A percentile compares a stretch with the other conserved stretches of the same genome.
phyloP scores from a whole-genome alignment of 1,139 yeast species.

The Lizanozyma gosingica region DNA sequence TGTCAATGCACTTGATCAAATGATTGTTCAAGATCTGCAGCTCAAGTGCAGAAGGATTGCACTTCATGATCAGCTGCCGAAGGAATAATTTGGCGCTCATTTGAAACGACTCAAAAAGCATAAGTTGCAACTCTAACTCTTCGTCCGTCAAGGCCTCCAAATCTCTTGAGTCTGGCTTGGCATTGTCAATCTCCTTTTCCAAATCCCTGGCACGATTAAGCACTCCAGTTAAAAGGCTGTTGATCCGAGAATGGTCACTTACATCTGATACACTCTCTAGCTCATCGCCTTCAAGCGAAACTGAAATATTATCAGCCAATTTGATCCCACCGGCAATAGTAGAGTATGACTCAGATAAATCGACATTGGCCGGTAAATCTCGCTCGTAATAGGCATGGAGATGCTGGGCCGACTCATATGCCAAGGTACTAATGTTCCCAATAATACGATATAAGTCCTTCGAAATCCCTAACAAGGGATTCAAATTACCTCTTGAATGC shows the following conservation, averaged over 20 bases:
- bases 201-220: constrained; percentile 29
- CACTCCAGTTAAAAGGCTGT: constrained; percentile 16
- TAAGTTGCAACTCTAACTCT: constrained; percentile 59
- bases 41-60: constrained; percentile 58
- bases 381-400: constrained; percentile 9
- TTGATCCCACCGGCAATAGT: neutral
- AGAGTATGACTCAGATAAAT: constrained; percentile 1
- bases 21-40: constrained; percentile 52
- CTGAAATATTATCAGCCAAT: neutral
- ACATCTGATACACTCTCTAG: constrained; percentile 13
- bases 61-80: constrained; percentile 50
- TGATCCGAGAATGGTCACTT: constrained; percentile 20
- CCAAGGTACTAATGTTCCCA: constrained; percentile 61
- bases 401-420: constrained; percentile 24
- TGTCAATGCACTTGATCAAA: constrained; percentile 48
- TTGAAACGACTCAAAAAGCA: constrained; percentile 66
- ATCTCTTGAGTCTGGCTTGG: constrained; percentile 47
- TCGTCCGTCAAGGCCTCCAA: constrained; percentile 36
- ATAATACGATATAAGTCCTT: constrained; percentile 55
- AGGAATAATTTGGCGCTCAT: constrained; percentile 61
- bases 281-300: constrained; percentile 7
- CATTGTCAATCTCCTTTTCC: constrained; percentile 41
- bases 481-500: constrained; percentile 29
- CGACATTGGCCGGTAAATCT: constrained; percentile 2
- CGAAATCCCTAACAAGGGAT: constrained; percentile 67